Evolutionary conservation across 202 grass and related monocot genomes (phyloP), one percentile per base, ranked within the genome.

Genomic region (Sporobolus alterniflorus): DNA sequence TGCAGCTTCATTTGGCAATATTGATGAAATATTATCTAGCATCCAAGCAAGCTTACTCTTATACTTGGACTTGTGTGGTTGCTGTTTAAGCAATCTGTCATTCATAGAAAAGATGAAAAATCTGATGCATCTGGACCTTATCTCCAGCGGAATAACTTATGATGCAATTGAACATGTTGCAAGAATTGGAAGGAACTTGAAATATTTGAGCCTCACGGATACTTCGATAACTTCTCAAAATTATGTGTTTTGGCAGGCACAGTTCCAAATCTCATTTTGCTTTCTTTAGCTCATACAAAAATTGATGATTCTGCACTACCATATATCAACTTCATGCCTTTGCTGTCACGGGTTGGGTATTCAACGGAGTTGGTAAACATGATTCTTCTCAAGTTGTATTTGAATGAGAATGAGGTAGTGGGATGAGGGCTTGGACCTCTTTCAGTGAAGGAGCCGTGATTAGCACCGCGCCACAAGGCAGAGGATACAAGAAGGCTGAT

Each of bases 311-410:
- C 69, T 75, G 87, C 91, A 77, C 70, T 98, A 69, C 52, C 40
- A 64, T 96, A 92, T 81, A 89, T 98, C 46, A 67, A 73, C 75
- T 66, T 87, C 87, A 92, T 94, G 79, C 91, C 91, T 89, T 94
- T 75, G 74, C 51, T 98, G n/a, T n/a, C n/a, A n/a, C n/a, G n/a
- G n/a, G n/a, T n/a, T n/a, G n/a, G n/a, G n/a, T n/a, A n/a, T n/a
- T n/a, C n/a, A n/a, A n/a, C n/a, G n/a, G n/a, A n/a, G n/a, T n/a
- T n/a, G n/a, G n/a, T n/a, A n/a, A n/a, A n/a, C n/a, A n/a, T n/a
- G n/a, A n/a, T n/a, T n/a, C n/a, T n/a, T n/a, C n/a, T n/a, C n/a
- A n/a, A n/a, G n/a, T n/a, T n/a, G n/a, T n/a, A n/a, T n/a, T n/a
- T n/a, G n/a, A n/a, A n/a, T n/a, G n/a, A n/a, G n/a, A n/a, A n/a